These are phyloP conservation scores for Chaetomiaceae sp. DNA, from an alignment of 2,329 filamentous ascomycete genomes.

Conservation along the genomic window DNA sequence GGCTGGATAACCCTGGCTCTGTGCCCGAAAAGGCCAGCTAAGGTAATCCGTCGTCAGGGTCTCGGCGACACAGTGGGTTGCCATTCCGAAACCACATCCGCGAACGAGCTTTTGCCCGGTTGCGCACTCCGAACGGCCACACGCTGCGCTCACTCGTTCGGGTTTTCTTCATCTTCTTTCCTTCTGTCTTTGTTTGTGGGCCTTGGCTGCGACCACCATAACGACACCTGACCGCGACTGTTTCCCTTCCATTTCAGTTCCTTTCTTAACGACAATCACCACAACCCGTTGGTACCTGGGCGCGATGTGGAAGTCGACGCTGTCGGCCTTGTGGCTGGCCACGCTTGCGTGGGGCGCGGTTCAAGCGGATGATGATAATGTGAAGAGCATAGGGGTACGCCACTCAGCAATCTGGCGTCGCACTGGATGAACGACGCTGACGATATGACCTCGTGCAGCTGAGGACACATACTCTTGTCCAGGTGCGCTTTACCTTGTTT, in stretches of 20 bases:
- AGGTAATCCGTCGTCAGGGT: constrained; percentile 9
- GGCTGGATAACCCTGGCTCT: constrained; percentile 5
- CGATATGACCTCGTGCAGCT: constrained; percentile 45
- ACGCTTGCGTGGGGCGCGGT: constrained; percentile 43
- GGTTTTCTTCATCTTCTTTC: constrained; percentile 8
- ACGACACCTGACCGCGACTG: background rate
- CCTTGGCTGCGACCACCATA: constrained; percentile 3
- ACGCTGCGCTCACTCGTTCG: constrained; percentile 12
- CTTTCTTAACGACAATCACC: background rate
- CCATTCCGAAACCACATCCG: constrained; percentile 6
- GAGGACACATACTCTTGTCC: constrained; percentile 75
- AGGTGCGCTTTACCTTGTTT: constrained; percentile 48
- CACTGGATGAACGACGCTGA: constrained; percentile 8
- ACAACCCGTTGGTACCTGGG: constrained; percentile 4
- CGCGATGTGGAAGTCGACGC: constrained; percentile 39
- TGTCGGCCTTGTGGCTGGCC: constrained; percentile 45
- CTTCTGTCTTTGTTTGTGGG: constrained; percentile 3
- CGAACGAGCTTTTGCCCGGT: constrained; percentile 9
- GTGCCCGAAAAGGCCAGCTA: constrained; percentile 19
- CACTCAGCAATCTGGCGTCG: background rate
- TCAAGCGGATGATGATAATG: constrained; percentile 41
- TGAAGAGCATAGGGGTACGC: constrained; percentile 48
- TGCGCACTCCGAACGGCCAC: constrained; percentile 11
- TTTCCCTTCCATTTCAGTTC: constrained; percentile 5
- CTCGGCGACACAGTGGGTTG: background rate